Conservation (phyloP, 805 yeast genomes). For the Kodamaea kakaduensis region DNA sequence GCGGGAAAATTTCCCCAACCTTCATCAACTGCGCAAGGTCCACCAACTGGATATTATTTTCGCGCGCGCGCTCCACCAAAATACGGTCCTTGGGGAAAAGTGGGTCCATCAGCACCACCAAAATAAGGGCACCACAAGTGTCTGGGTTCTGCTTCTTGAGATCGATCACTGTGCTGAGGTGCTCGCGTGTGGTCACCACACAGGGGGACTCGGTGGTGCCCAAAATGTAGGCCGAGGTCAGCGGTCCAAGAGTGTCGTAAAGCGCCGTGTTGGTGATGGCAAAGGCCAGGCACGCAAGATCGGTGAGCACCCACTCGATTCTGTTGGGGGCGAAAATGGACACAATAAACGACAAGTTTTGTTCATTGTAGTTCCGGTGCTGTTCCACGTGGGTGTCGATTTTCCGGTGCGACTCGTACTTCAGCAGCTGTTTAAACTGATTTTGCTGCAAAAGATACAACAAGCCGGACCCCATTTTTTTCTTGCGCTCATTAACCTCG, state of each 20-base stretch:
- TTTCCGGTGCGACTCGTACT: slow-evolving; percentile 19
- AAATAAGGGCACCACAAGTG: slow-evolving; percentile 40
- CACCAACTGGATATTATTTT: slow-evolving; percentile 16
- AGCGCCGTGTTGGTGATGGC: slow-evolving; percentile 37
- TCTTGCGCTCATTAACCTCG: slow-evolving; percentile 15
- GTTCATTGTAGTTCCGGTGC: slow-evolving; percentile 13
- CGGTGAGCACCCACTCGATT: slow-evolving; percentile 36
- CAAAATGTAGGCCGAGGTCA: slow-evolving; percentile 32
- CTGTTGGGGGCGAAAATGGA: slow-evolving; percentile 33
- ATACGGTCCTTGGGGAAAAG: slow-evolving; percentile 47
- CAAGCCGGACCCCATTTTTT: slow-evolving; percentile 21
- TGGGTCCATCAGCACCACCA: slow-evolving; percentile 55
- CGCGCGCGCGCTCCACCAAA: slow-evolving; percentile 41
- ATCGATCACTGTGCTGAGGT: slow-evolving; percentile 45
- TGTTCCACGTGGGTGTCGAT: slow-evolving; percentile 17
- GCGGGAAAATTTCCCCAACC: slow-evolving; percentile 21
- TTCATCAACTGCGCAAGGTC: slow-evolving; percentile 21
- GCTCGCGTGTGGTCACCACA: slow-evolving; percentile 49
- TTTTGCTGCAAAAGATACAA: slow-evolving; percentile 19
- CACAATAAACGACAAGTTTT: slow-evolving; percentile 28
- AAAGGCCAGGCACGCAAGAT: slow-evolving; percentile 30
- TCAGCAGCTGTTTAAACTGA: slow-evolving; percentile 16
- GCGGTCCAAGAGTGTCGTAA: slow-evolving; percentile 39
- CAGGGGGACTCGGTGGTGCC: slow-evolving; percentile 38
- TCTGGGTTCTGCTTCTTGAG: slow-evolving; percentile 34